A percentile compares a stretch with the other conserved stretches of the same genome.
phyloP scores from a whole-genome alignment of 768 basidiomycete species.

The Sporobolomyces roseus region DNA sequence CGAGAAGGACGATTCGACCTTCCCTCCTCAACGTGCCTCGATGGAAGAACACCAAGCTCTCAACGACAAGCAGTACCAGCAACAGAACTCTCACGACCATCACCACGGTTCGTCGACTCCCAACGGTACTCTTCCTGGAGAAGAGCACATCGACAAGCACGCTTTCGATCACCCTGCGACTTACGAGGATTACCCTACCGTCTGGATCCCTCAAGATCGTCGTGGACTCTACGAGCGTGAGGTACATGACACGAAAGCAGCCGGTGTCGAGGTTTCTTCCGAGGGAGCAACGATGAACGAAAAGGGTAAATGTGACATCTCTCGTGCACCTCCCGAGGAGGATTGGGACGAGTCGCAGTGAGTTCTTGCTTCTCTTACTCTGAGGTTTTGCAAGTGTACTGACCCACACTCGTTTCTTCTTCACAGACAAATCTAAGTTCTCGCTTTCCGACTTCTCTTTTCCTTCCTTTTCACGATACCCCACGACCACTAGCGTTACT shows the following conservation, averaged over 20 bases:
- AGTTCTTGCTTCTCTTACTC: neutral
- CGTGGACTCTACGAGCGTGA: conserved; percentile 61
- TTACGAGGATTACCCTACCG: conserved; percentile 60
- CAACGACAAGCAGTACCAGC: conserved; percentile 18
- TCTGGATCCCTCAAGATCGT: conserved; percentile 87
- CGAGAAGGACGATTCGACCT: conserved; percentile 36
- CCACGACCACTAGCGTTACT: too few relatives aligned
- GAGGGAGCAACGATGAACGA: conserved; percentile 55
- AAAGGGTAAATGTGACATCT: conserved; percentile 60
- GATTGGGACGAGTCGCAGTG: conserved; percentile 54
- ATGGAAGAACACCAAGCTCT: conserved; percentile 37
- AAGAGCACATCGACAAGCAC: conserved; percentile 46
- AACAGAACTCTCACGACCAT: neutral
- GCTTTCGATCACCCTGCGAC: conserved; percentile 80
- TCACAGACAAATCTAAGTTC: conserved; percentile 11
- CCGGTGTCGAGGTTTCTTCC: conserved; percentile 40
- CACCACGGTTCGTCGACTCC: neutral
- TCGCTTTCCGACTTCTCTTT: neutral
- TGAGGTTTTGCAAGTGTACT: too few relatives aligned
- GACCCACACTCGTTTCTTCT: neutral
- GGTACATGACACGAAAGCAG: conserved; percentile 56
- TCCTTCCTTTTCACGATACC: neutral
- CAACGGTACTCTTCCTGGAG: conserved; percentile 35
- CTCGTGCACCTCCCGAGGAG: conserved; percentile 48
- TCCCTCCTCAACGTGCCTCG: conserved; percentile 30